phyloP scores from a whole-genome alignment of 2,329 filamentous ascomycete species.

The Alternaria arborescens region DNA sequence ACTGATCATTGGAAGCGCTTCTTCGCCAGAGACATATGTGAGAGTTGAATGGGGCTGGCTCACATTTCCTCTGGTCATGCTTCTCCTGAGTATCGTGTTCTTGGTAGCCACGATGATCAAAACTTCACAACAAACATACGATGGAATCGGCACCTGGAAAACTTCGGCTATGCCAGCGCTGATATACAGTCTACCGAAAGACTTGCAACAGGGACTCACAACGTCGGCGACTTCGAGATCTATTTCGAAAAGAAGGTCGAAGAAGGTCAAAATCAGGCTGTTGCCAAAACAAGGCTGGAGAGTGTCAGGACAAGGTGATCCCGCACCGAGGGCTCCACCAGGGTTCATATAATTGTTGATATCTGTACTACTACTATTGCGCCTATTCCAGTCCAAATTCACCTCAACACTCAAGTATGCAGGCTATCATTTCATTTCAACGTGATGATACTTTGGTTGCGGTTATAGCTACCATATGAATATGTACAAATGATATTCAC shows the following conservation, averaged over 20 bases:
- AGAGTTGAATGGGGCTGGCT: constrained; percentile 44
- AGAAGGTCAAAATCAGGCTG: constrained; percentile 19
- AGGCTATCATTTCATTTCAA: too few species aligned
- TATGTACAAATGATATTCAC: fast-evolving
- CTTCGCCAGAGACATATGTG: constrained; percentile 9
- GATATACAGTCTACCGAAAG: constrained; percentile 31
- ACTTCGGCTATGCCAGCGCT: constrained; percentile 37
- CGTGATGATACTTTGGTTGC: too few species aligned
- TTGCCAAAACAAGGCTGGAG: constrained; percentile 29
- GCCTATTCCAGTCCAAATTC: fast-evolving
- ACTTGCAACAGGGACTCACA: constrained; percentile 1
- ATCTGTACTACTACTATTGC: neutral
- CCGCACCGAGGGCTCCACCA: neutral
- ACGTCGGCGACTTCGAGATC: neutral
- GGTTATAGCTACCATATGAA: too few species aligned
- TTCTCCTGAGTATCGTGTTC: constrained; percentile 32
- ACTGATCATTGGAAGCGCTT: constrained; percentile 12
- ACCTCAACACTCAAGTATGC: too few species aligned
- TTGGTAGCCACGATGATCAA: constrained; percentile 37
- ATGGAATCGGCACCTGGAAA: constrained; percentile 36
- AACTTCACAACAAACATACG: constrained; percentile 21
- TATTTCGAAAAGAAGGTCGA: neutral
- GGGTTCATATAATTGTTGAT: neutral
- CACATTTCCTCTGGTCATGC: constrained; percentile 34
- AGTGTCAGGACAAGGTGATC: constrained; percentile 23